A percentile compares a stretch with the other conserved stretches of the same genome.
phyloP scores from a whole-genome alignment of 1,284 basidiomycete genomes.

The Omphalotus olearius region DNA sequence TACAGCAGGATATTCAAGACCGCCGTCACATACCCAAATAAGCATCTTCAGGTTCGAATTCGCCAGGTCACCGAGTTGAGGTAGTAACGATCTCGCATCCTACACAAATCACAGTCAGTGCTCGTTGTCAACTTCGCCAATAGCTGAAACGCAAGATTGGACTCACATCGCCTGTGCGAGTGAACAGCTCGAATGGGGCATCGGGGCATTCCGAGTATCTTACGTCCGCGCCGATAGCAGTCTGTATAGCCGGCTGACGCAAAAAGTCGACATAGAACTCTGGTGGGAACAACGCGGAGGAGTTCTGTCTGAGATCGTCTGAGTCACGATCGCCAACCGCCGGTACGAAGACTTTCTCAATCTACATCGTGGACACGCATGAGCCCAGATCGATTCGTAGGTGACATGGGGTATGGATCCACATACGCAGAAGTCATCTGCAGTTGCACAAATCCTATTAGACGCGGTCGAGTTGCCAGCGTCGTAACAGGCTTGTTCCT shows the following conservation, averaged over 20 bases:
- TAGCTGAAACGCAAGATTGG: not conserved
- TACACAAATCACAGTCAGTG: slow-evolving; percentile 16
- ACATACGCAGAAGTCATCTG: slow-evolving; percentile 56
- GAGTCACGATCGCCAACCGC: slow-evolving; percentile 49
- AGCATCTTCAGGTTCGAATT: slow-evolving; percentile 53
- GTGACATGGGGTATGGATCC: not conserved
- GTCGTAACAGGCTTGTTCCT: slow-evolving; percentile 49
- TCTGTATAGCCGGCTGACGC: slow-evolving; percentile 27
- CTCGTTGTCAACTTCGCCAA: not conserved
- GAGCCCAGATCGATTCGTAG: not conserved
- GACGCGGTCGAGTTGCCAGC: slow-evolving; percentile 43
- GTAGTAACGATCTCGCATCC: slow-evolving; percentile 53
- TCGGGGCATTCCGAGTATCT: slow-evolving; percentile 45
- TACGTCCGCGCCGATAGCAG: slow-evolving; percentile 47
- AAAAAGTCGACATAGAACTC: slow-evolving; percentile 50
- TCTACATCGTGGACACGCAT: slow-evolving; percentile 29
- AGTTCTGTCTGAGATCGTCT: slow-evolving; percentile 55
- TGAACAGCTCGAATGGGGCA: slow-evolving; percentile 36
- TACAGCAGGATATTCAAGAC: too few species aligned
- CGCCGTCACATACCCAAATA: slow-evolving; percentile 45
- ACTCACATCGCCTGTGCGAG: slow-evolving; percentile 35
- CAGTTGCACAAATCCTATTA: slow-evolving; percentile 43
- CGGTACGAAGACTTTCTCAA: slow-evolving; percentile 42
- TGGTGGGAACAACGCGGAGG: slow-evolving; percentile 51
- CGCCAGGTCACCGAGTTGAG: slow-evolving; percentile 46